Evolutionary conservation across 768 basidiomycete species (phyloP).

Genomic region (Asterophora parasitica): DNA sequence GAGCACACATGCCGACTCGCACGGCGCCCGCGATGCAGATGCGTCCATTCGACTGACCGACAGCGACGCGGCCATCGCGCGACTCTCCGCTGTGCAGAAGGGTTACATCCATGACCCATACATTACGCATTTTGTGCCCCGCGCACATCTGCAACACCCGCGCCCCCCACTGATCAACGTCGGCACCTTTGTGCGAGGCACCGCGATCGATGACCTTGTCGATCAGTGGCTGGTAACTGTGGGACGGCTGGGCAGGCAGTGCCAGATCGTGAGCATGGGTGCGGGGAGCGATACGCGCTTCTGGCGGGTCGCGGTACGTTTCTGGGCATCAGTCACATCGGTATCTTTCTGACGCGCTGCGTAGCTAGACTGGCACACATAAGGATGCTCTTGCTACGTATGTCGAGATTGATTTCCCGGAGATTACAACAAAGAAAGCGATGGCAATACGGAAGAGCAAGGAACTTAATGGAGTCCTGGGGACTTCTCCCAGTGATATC

Average conservation of each 20-base stretch:
- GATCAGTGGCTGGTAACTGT: constrained; percentile 54
- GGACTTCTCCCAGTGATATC: constrained; percentile 35
- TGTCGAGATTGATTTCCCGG: constrained; percentile 88
- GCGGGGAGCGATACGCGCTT: constrained; percentile 95
- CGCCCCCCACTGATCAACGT: constrained; percentile 91
- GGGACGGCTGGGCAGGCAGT: constrained; percentile 36
- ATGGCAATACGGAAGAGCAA: constrained; percentile 71
- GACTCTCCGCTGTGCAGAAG: constrained; percentile 77
- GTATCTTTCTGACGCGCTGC: constrained; percentile 9
- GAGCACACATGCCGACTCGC: constrained; percentile 1
- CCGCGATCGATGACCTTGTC: constrained; percentile 75
- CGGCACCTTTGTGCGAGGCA: constrained; percentile 84
- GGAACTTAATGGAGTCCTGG: constrained; percentile 48
- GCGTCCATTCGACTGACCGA: constrained; percentile 73
- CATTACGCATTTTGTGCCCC: constrained; percentile 60
- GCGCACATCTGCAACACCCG: constrained; percentile 53
- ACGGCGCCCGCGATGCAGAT: constrained; percentile 39
- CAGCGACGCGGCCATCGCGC: constrained; percentile 76
- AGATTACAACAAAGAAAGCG: constrained; percentile 78
- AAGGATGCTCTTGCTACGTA: constrained; percentile 53
- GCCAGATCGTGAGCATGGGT: constrained; percentile 92
- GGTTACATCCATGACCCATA: constrained; percentile 81
- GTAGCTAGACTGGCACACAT: constrained; percentile 52
- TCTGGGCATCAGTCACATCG: not conserved
- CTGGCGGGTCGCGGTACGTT: constrained; percentile 80